Conservation (phyloP, 306 rosid species). For the Cicer arietinum region DNA sequence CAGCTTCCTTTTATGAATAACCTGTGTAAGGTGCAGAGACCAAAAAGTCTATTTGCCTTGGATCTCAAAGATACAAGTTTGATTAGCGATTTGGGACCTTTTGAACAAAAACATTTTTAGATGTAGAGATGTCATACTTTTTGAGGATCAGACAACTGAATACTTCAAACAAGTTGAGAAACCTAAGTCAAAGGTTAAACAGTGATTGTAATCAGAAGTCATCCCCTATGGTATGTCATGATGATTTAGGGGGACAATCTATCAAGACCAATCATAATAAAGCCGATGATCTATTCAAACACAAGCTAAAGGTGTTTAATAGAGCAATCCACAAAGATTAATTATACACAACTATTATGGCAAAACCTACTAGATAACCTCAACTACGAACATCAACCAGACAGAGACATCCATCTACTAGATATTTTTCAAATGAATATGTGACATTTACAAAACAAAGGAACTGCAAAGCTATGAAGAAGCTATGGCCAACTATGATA, state of each 20-base stretch:
- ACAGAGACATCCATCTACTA: neutral
- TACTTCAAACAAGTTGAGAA: neutral
- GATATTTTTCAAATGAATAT: neutral
- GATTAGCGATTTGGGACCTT: slow-evolving; percentile 4
- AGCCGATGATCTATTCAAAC: neutral
- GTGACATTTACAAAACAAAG: neutral
- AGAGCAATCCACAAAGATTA: neutral
- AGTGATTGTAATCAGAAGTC: neutral
- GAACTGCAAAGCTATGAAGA: neutral
- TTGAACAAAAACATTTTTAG: neutral
- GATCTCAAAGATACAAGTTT: slow-evolving; percentile 1
- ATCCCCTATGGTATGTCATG: slow-evolving; percentile 1
- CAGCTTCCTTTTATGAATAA: neutral
- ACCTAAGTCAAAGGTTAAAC: neutral
- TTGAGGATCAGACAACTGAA: neutral
- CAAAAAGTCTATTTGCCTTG: neutral
- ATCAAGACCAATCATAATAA: neutral
- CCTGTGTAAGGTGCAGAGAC: neutral
- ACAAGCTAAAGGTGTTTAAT: neutral
- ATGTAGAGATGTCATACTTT: neutral
- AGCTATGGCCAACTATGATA: neutral
- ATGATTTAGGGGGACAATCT: neutral
- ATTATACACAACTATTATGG: slow-evolving; percentile 1
- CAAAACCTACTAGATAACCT: neutral
- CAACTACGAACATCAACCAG: neutral